Evolutionary conservation across 2,329 filamentous ascomycete genomes (phyloP).

Genomic region (Colletotrichum sp.): DNA sequence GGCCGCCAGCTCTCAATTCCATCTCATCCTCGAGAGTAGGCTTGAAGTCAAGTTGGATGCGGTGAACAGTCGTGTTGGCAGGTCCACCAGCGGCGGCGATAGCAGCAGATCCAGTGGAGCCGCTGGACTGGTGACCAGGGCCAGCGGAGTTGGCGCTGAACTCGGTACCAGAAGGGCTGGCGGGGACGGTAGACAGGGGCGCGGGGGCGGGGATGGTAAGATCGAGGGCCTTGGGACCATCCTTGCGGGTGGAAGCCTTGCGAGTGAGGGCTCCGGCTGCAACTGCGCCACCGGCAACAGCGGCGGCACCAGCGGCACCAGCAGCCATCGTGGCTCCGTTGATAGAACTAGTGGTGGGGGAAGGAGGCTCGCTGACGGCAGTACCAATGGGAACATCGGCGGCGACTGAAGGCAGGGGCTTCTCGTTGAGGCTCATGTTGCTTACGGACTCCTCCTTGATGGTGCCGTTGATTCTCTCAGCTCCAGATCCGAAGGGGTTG

Average conservation of each 20-base stretch:
- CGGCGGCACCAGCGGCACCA: slow-evolving; percentile 24
- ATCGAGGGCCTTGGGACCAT: slow-evolving; percentile 56
- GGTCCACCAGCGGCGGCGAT: slow-evolving; percentile 69
- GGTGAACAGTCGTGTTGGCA: slow-evolving; percentile 73
- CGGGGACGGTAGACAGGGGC: slow-evolving; percentile 43
- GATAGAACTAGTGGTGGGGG: not conserved
- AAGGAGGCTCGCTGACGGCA: not conserved
- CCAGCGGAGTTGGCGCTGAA: slow-evolving; percentile 63
- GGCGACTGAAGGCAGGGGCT: slow-evolving; percentile 12
- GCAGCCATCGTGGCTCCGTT: slow-evolving; percentile 40
- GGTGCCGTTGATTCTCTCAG: slow-evolving; percentile 53
- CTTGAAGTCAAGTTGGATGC: slow-evolving; percentile 92
- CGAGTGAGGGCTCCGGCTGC: slow-evolving; percentile 47
- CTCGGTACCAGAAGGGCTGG: slow-evolving; percentile 68
- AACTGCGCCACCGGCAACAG: slow-evolving; percentile 40
- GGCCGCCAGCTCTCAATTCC: slow-evolving; percentile 77
- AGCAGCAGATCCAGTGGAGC: slow-evolving; percentile 59
- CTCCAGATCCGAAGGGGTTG: slow-evolving; percentile 75
- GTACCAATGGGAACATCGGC: slow-evolving; percentile 13
- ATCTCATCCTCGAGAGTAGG: slow-evolving; percentile 94
- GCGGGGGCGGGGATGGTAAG: slow-evolving; percentile 50
- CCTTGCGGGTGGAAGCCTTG: slow-evolving; percentile 62
- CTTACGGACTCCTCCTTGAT: slow-evolving; percentile 40
- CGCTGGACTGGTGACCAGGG: slow-evolving; percentile 47
- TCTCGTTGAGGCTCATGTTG: slow-evolving; percentile 38